Evolutionary conservation across 805 yeast species (phyloP), one percentile per base, ranked within the genome.

Genomic region (Ogataea zsoltii): DNA sequence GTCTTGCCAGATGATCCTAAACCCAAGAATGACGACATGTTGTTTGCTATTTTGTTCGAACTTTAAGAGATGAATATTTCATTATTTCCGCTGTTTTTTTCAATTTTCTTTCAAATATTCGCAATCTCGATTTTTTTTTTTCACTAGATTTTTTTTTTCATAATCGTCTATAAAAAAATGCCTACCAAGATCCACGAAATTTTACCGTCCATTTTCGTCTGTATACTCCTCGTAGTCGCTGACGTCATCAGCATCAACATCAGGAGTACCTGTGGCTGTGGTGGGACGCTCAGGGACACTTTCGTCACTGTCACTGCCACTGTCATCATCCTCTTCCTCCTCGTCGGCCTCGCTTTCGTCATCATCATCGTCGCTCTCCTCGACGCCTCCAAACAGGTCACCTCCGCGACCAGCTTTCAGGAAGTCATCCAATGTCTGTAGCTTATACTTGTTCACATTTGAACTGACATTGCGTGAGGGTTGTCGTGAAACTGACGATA

Each of bases 391-490:
- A 58, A 55, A n/a, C 15, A 72, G 66, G 12, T 76, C 66, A 48
- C 74, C 75, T 2, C 77, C 85, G 54, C 40, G 33, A 10, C 42
- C 39, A 17, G 44, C 50, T 16, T 33, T 55, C 33, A 91, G 82
- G 62, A 91, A 91, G 50, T 91, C 98, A 58, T 91, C 97, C 46
- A 91, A 67, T 46, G 91, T 85, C 62, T 88, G 96, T 31, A 86
- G 64, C 48, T 79, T 76, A 56, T 80, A 83, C 43, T 70, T 72
- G 51, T 65, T 69, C 25, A 56, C 54, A 15, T 56, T 51, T 5
- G 48, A 38, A 9, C 19, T 17, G 16, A 15, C 23, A 17, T n/a
- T 18, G 28, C 37, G 14, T 17, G 35, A 13, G 3, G 7, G 35
- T 11, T 16, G 35, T 10, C 35, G 16, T 13, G 16, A 6, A 15